Percentiles rank a stretch among this genome's conserved stretches.
Evolutionary conservation across 768 basidiomycete species (phyloP).

Genomic region (Leccinum arenicola): DNA sequence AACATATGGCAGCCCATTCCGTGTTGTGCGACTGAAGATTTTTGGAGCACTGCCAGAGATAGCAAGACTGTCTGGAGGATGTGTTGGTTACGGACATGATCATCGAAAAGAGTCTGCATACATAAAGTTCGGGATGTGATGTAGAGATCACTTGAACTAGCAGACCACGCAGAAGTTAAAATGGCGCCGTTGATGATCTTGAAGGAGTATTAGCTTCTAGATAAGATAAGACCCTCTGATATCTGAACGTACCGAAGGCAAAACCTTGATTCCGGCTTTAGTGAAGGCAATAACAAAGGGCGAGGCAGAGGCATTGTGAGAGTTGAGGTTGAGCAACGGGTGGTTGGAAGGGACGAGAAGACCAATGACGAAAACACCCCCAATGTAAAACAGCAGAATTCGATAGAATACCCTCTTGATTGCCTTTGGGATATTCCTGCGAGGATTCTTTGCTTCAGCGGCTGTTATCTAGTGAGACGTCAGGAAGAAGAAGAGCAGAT

Average conservation of each 20-base stretch:
- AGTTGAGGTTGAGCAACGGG: slow-evolving; percentile 37
- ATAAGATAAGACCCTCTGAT: background rate
- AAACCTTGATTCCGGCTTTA: slow-evolving; percentile 54
- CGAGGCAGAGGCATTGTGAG: slow-evolving; percentile 41
- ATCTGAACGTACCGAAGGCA: slow-evolving; percentile 43
- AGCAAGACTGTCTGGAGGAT: slow-evolving; percentile 47
- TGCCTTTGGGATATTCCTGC: slow-evolving; percentile 39
- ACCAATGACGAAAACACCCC: slow-evolving; percentile 46
- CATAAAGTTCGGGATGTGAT: slow-evolving; percentile 38
- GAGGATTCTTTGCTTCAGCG: slow-evolving; percentile 50
- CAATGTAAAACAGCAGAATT: slow-evolving; percentile 37
- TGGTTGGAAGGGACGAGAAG: slow-evolving; percentile 50
- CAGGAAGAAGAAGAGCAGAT: background rate
- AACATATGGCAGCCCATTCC: slow-evolving; percentile 45
- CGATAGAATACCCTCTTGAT: slow-evolving; percentile 44
- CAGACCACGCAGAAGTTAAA: slow-evolving; percentile 45
- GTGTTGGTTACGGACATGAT: background rate
- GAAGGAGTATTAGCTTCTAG: background rate
- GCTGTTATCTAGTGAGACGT: slow-evolving; percentile 35
- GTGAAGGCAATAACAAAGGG: slow-evolving; percentile 59
- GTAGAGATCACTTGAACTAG: slow-evolving; percentile 40
- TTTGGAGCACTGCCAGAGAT: slow-evolving; percentile 51
- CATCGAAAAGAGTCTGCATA: slow-evolving; percentile 4
- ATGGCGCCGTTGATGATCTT: slow-evolving; percentile 39
- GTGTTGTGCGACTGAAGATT: slow-evolving; percentile 42